phyloP scores from a whole-genome alignment of 768 basidiomycete species.

The Tephrocybe sp. region DNA sequence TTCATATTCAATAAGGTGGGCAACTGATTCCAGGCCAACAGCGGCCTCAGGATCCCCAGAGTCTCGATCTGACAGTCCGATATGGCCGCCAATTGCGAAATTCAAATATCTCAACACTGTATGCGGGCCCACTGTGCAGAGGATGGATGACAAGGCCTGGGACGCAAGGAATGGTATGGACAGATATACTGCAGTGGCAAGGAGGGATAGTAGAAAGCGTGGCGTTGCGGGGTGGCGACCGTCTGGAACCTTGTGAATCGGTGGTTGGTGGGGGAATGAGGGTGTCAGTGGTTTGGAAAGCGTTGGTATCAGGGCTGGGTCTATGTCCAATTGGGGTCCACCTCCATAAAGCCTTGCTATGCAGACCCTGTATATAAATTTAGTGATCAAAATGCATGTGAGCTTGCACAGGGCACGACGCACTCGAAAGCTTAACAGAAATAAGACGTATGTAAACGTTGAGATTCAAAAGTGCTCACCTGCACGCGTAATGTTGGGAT shows the following conservation, averaged over 20 bases:
- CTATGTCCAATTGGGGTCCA: slow-evolving; percentile 70
- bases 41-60: slow-evolving; percentile 55
- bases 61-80: slow-evolving; percentile 37
- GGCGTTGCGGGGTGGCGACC: slow-evolving; percentile 76
- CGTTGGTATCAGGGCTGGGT: slow-evolving; percentile 63
- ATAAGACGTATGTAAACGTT: slow-evolving; percentile 10
- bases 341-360: slow-evolving; percentile 86
- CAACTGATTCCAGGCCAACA: slow-evolving; percentile 68
- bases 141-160: slow-evolving; percentile 67
- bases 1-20: slow-evolving; percentile 43
- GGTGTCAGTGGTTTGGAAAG: slow-evolving; percentile 68
- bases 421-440: slow-evolving; percentile 76
- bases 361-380: slow-evolving; percentile 58
- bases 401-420: slow-evolving; percentile 29
- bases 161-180: slow-evolving; percentile 75
- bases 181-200: slow-evolving; percentile 85
- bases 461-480: slow-evolving; percentile 43
- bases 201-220: slow-evolving; percentile 77
- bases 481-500: slow-evolving; percentile 84
- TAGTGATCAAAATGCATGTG: neutral
- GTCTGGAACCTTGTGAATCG: slow-evolving; percentile 34
- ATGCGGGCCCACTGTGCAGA: slow-evolving; percentile 73
- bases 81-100: slow-evolving; percentile 75
- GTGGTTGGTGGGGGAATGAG: slow-evolving; percentile 43
- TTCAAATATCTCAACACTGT: slow-evolving; percentile 75